Evolutionary conservation across 1,284 basidiomycete species (phyloP).

Genomic region (Ustilago curta): DNA sequence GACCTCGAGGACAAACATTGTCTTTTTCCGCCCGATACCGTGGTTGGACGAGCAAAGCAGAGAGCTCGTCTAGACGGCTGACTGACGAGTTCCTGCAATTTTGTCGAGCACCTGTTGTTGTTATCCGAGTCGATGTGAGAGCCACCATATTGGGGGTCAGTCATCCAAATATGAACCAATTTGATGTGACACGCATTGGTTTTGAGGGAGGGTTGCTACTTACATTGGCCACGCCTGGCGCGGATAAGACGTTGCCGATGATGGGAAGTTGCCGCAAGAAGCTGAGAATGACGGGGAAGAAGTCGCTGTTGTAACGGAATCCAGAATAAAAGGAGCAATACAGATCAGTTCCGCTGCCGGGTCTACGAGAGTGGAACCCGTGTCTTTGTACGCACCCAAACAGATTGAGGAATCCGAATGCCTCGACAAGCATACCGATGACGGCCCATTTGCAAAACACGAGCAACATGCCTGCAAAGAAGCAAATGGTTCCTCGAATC

Average conservation of each 20-base stretch:
- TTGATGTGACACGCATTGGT: no score
- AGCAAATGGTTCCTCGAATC: constrained; percentile 79
- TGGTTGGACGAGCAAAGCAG: not conserved
- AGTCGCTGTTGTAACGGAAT: constrained; percentile 77
- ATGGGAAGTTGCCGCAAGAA: constrained; percentile 95
- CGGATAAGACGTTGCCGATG: constrained; percentile 84
- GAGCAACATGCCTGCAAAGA: constrained; percentile 67
- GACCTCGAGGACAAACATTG: not conserved
- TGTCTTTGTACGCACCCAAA: constrained; percentile 81
- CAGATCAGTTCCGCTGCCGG: constrained; percentile 11
- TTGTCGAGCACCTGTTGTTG: constrained; percentile 69
- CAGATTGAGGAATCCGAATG: constrained; percentile 85
- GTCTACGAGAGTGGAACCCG: not conserved
- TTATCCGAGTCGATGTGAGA: not conserved
- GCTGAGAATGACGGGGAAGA: constrained; percentile 97
- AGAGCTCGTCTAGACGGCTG: constrained; percentile 63
- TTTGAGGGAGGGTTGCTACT: constrained; percentile 25
- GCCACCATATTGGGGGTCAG: not conserved
- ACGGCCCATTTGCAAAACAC: constrained; percentile 94
- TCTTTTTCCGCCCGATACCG: not conserved
- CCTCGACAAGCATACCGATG: constrained; percentile 91
- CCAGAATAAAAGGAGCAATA: not conserved
- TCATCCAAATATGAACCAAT: not conserved
- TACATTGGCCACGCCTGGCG: constrained; percentile 75
- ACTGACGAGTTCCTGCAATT: constrained; percentile 70